phyloP scores from a whole-genome alignment of 1,139 yeast species.

The Hyphopichia burtonii region DNA sequence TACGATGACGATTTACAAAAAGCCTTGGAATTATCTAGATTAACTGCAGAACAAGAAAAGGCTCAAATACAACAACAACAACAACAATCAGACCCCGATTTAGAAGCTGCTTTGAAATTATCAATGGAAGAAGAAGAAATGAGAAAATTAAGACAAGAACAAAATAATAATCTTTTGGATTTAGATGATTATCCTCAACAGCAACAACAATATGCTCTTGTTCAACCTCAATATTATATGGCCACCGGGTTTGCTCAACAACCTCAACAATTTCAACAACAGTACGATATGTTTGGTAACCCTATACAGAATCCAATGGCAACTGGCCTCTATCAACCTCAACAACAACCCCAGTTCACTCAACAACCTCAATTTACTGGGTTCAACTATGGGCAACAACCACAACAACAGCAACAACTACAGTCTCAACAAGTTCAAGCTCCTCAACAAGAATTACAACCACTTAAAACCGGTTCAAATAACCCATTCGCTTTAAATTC shows the following conservation, averaged over 20 bases:
- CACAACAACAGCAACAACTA: slow-evolving; percentile 33
- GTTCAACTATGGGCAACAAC: slow-evolving; percentile 13
- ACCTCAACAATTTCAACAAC: slow-evolving; percentile 18
- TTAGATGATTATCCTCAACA: slow-evolving; percentile 42
- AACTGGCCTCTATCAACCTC: slow-evolving; percentile 43
- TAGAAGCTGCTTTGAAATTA: slow-evolving; percentile 77
- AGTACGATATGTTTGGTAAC: slow-evolving; percentile 76
- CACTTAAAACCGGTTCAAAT: slow-evolving; percentile 78
- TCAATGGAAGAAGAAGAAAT: slow-evolving; percentile 87
- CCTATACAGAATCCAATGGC: slow-evolving; percentile 60
- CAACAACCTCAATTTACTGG: slow-evolving; percentile 35
- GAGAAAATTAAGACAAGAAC: slow-evolving; percentile 51
- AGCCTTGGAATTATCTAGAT: slow-evolving; percentile 79
- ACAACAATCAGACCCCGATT: slow-evolving; percentile 60
- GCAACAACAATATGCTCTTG: slow-evolving; percentile 16
- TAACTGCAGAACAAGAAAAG: slow-evolving; percentile 82
- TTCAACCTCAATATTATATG: slow-evolving; percentile 16
- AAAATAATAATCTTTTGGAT: slow-evolving; percentile 54
- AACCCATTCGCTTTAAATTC: slow-evolving; percentile 78
- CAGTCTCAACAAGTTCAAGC: slow-evolving; percentile 39
- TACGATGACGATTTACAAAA: slow-evolving; percentile 80
- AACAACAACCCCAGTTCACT: slow-evolving; percentile 23
- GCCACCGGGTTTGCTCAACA: slow-evolving; percentile 30
- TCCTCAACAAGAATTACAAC: slow-evolving; percentile 42
- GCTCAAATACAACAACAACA: slow-evolving; percentile 30